phyloP scores from a whole-genome alignment of 805 yeast genomes.

The Teunomyces aglyptinius region DNA sequence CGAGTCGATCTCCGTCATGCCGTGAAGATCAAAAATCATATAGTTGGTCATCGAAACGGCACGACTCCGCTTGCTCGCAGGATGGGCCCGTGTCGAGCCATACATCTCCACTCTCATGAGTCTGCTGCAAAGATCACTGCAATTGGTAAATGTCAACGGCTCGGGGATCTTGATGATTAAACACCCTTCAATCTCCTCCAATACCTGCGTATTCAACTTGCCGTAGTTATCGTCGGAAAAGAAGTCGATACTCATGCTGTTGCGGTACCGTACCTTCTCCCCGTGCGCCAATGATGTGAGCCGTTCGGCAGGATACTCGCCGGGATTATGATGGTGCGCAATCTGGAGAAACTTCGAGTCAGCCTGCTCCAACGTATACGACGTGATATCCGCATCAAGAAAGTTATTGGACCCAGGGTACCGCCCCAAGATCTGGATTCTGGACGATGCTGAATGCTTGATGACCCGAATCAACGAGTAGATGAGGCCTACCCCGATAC shows the following conservation, averaged over 20 bases:
- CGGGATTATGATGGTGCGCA: background rate
- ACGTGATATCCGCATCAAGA: constrained; percentile 36
- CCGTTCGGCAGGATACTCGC: background rate
- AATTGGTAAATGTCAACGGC: constrained; percentile 43
- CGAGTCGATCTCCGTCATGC: constrained; percentile 42
- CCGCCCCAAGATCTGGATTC: constrained; percentile 81
- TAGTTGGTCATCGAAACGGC: constrained; percentile 39
- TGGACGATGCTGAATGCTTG: constrained; percentile 74
- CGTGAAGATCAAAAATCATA: constrained; percentile 40
- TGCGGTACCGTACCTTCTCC: constrained; percentile 1
- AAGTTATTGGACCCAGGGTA: constrained; percentile 40
- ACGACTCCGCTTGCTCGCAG: constrained; percentile 37
- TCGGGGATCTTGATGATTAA: constrained; percentile 43
- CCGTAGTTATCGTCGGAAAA: constrained; percentile 36
- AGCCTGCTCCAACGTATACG: constrained; percentile 7
- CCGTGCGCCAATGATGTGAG: constrained; percentile 1
- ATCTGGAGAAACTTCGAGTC: background rate
- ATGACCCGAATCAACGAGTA: constrained; percentile 79
- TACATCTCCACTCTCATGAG: constrained; percentile 41
- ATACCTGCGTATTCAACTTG: constrained; percentile 32
- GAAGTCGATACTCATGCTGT: constrained; percentile 16
- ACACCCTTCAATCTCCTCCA: constrained; percentile 46
- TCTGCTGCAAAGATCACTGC: constrained; percentile 37
- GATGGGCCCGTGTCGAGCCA: constrained; percentile 45
- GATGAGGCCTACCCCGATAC: constrained; percentile 82